Conservation (phyloP, 1,284 basidiomycete genomes). For the Sanguinoderma infundibulare region DNA sequence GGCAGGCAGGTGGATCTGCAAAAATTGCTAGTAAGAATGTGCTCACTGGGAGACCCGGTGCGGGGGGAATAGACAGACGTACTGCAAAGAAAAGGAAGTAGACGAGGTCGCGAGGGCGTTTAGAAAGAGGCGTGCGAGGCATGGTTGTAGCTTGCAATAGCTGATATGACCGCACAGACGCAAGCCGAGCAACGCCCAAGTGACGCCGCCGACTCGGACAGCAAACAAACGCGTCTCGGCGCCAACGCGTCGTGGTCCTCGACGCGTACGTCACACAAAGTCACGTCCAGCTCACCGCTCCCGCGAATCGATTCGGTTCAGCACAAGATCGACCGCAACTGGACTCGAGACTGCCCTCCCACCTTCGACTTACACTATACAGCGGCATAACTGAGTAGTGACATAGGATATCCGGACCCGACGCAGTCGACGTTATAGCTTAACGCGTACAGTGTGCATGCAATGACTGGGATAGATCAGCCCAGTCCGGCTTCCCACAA, state of each 20-base stretch:
- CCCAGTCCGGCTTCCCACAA: no score
- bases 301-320: background rate
- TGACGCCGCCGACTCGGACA: background rate
- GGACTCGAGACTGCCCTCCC: no score
- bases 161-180: background rate
- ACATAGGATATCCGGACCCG: no score
- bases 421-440: no score
- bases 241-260: background rate
- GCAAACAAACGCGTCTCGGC: background rate
- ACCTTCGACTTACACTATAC: no score
- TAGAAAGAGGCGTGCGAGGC: conserved; percentile 45
- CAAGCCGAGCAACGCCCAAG: no score
- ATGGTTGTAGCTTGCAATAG: conserved; percentile 3
- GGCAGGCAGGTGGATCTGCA: conserved; percentile 65
- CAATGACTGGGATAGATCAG: no score
- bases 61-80: conserved; percentile 22
- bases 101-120: conserved; percentile 63
- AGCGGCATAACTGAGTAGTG: no score
- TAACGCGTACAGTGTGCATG: no score
- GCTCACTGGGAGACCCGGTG: background rate
- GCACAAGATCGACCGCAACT: no score
- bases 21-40: background rate
- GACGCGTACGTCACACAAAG: background rate
- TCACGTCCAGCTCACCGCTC: background rate
- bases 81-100: conserved; percentile 71